Percentiles rank a stretch among this genome's conserved stretches.
Conservation (phyloP, 352 stramenopile genomes). For the Phytophthora agathidicida region DNA sequence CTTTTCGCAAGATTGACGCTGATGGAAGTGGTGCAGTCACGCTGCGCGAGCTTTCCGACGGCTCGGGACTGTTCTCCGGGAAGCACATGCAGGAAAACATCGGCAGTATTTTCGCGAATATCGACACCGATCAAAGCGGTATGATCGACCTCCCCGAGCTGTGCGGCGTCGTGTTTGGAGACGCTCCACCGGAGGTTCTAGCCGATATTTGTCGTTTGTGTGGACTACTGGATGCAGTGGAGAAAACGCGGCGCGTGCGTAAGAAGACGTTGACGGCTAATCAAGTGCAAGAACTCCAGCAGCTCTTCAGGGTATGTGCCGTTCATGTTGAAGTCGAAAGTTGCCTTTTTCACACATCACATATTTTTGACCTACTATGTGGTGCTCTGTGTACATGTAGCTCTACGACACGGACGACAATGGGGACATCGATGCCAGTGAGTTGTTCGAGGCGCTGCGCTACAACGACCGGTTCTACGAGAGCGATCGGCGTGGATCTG, state of each 20-base stretch:
- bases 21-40: slow-evolving; percentile 75
- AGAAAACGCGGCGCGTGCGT: slow-evolving; percentile 52
- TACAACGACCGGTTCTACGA: slow-evolving; percentile 85
- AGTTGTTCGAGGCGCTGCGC: slow-evolving; percentile 65
- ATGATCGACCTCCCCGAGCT: slow-evolving; percentile 77
- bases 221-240: slow-evolving; percentile 52
- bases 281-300: slow-evolving; percentile 63
- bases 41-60: slow-evolving; percentile 61
- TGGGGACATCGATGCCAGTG: slow-evolving; percentile 70
- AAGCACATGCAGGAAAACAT: slow-evolving; percentile 74
- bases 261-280: slow-evolving; percentile 62
- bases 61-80: slow-evolving; percentile 63
- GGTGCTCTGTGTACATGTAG: slow-evolving; percentile 15
- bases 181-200: slow-evolving; percentile 42
- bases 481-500: slow-evolving; percentile 30
- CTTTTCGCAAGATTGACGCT: slow-evolving; percentile 74
- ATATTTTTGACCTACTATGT: slow-evolving; percentile 9
- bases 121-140: slow-evolving; percentile 79
- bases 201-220: slow-evolving; percentile 68
- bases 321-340: slow-evolving; percentile 35
- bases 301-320: slow-evolving; percentile 65
- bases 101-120: slow-evolving; percentile 76
- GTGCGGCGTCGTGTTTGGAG: slow-evolving; percentile 61
- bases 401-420: slow-evolving; percentile 76
- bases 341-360: slow-evolving; percentile 33